Percentiles rank a stretch among this genome's conserved stretches.
phyloP scores from a whole-genome alignment of 768 basidiomycete species.

The Psilocybe cubensis region DNA sequence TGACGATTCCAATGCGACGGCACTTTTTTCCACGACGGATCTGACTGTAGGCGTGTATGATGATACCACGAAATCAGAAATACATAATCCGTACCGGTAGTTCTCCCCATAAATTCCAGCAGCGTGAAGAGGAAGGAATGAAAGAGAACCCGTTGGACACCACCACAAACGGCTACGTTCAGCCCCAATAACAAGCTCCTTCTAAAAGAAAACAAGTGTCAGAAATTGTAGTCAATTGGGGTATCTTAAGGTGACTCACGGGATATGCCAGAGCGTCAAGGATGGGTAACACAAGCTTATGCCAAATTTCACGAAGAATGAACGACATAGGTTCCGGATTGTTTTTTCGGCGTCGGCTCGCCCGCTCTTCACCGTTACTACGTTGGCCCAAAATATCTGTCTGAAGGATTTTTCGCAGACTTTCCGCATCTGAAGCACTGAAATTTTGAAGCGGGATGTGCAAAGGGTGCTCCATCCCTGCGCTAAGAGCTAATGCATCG shows the following conservation, averaged over 20 bases:
- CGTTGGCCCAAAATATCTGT: background rate
- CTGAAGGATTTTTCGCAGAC: slow-evolving; percentile 4
- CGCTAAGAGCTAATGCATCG: slow-evolving; percentile 24
- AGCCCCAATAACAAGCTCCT: too few species aligned
- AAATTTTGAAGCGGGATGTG: slow-evolving; percentile 22
- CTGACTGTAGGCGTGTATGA: slow-evolving; percentile 23
- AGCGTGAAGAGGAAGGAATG: slow-evolving; percentile 24
- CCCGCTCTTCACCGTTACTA: background rate
- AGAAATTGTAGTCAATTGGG: background rate
- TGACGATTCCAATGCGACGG: too few species aligned
- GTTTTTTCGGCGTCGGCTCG: background rate
- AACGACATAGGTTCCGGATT: slow-evolving; percentile 4
- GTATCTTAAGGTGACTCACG: too few species aligned
- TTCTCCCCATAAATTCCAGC: slow-evolving; percentile 18
- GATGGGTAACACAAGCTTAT: slow-evolving; percentile 22
- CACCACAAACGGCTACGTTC: slow-evolving; percentile 18
- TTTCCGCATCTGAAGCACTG: slow-evolving; percentile 6
- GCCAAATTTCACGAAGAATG: slow-evolving; percentile 23
- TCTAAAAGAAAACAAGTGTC: too few species aligned
- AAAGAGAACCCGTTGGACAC: slow-evolving; percentile 21
- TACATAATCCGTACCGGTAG: background rate
- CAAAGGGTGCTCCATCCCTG: slow-evolving; percentile 12
- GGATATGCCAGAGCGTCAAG: slow-evolving; percentile 18
- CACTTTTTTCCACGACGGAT: slow-evolving; percentile 13
- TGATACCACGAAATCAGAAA: slow-evolving; percentile 23